Conservation (phyloP, 1,284 basidiomycete species). For the Tetrapyrgos nigripes region DNA sequence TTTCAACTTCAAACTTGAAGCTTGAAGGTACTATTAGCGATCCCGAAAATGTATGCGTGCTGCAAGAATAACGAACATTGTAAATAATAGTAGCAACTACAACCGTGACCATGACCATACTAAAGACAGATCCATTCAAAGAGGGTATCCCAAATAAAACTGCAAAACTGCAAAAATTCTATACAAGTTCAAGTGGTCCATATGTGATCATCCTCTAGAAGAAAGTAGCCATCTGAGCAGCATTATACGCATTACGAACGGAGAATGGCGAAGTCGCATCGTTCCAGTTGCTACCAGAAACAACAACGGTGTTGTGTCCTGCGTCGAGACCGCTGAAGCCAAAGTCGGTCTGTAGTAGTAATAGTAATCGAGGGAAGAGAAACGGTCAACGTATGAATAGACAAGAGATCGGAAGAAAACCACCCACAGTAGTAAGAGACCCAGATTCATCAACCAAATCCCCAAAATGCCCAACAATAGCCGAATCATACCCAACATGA, state of each 20-base stretch:
- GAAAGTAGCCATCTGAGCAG: conserved; percentile 15
- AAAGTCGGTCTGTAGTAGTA: conserved; percentile 12
- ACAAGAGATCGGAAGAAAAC: background rate
- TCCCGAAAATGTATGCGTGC: no score
- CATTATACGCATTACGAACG: conserved; percentile 19
- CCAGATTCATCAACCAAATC: conserved; percentile 21
- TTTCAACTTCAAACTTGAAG: no score
- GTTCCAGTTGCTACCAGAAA: conserved; percentile 28
- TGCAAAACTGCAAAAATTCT: no score
- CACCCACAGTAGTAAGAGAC: conserved; percentile 17
- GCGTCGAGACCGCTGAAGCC: conserved; percentile 23
- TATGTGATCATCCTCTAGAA: no score
- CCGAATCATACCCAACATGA: conserved; percentile 28
- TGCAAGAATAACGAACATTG: no score
- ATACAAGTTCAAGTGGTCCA: no score
- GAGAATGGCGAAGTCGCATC: conserved; percentile 17
- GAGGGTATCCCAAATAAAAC: no score
- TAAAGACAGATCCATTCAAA: no score
- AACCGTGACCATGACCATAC: no score
- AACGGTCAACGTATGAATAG: no score
- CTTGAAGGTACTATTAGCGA: no score
- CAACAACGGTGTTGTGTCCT: conserved; percentile 21
- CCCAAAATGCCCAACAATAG: conserved; percentile 22
- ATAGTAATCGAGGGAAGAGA: background rate
- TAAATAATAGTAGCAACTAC: no score